These are phyloP conservation scores for Forsythia viridissima DNA, from an alignment of 257 asterid species.

Conservation along the genomic window DNA sequence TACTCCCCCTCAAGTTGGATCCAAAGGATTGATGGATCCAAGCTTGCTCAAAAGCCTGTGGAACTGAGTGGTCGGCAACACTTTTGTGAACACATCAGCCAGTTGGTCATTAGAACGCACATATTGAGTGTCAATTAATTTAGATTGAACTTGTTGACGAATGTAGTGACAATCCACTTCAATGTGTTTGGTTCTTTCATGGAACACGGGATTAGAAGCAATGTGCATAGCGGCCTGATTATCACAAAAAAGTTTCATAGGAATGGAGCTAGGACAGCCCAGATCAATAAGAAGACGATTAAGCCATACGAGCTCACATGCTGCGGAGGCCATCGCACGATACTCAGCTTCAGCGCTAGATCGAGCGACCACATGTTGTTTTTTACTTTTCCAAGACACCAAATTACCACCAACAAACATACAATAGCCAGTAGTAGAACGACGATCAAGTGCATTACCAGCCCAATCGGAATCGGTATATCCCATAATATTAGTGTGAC, in stretches of 20 bases:
- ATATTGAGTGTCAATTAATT: too few species aligned
- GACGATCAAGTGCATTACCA: not conserved
- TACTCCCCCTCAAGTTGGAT: conserved; percentile 11
- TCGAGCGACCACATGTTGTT: not conserved
- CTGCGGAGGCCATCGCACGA: not conserved
- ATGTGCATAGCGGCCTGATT: not conserved
- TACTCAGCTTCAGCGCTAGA: not conserved
- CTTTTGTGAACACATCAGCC: not conserved
- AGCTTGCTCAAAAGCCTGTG: not conserved
- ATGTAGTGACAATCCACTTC: not conserved
- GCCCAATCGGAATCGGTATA: conserved; percentile 3
- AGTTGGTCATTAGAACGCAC: too few species aligned
- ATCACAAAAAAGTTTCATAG: not conserved
- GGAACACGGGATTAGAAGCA: not conserved
- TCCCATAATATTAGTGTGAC: not conserved
- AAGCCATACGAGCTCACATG: not conserved
- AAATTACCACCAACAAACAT: not conserved
- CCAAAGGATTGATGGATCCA: conserved; percentile 1
- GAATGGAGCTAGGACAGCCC: not conserved
- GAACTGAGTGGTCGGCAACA: not conserved
- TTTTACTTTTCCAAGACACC: not conserved
- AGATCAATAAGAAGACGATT: not conserved
- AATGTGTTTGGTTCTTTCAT: not conserved
- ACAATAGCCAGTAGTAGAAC: not conserved
- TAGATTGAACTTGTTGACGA: not conserved